Evolutionary conservation across 148 eudicot species (phyloP), one percentile per base, ranked within the genome.

Genomic region (Amaranthus palmeri): DNA sequence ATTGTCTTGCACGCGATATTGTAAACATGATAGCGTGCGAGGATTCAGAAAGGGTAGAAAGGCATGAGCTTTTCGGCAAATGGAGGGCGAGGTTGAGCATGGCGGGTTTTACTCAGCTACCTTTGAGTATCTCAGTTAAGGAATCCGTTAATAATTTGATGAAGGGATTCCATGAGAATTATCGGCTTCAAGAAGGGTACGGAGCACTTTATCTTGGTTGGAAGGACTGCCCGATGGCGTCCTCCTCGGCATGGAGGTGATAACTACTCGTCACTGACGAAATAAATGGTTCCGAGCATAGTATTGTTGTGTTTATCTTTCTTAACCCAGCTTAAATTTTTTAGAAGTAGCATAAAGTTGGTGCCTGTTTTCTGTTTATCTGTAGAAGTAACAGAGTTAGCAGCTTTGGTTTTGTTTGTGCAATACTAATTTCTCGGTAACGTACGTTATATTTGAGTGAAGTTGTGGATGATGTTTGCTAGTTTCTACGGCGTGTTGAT

Each of bases 1-100:
- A 95, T 60, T 95, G 98, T 61, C 83, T 95, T 71, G 98, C 98
- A 1, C 83, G 91, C 15, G 97, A 95, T 66, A 81, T 95, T 9
- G 98, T 95, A 58, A 95, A 89, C 83, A 84, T 95, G 73, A 70
- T 95, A 70, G 97, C 98, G 0, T 95, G 98, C 12, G 98, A 95
- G 81, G 89, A 90, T 45, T 79, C 48, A 0, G 91, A 95, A 17
- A 81, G 98, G 69, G 88, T 95, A 18, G 97, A 95, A 74, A 84
- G 98, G 76, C 98, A 95, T 45, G 98, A 95, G 77, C 86, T 71
- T 14, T 82, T 89, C 18, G 96, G 96, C 40, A 95, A 95, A 72
- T 95, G 98, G 98, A 91, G 84, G 82, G 77, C 78, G 5, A 84
- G 97, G 70, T 80, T 95, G 52, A 67, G 12, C 52, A 91, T 89